A percentile compares a stretch with the other conserved stretches of the same genome.
These are phyloP conservation scores for Aspergillus pseudoviridinutans DNA, from an alignment of 2,329 filamentous ascomycete genomes.

Conservation along the genomic window DNA sequence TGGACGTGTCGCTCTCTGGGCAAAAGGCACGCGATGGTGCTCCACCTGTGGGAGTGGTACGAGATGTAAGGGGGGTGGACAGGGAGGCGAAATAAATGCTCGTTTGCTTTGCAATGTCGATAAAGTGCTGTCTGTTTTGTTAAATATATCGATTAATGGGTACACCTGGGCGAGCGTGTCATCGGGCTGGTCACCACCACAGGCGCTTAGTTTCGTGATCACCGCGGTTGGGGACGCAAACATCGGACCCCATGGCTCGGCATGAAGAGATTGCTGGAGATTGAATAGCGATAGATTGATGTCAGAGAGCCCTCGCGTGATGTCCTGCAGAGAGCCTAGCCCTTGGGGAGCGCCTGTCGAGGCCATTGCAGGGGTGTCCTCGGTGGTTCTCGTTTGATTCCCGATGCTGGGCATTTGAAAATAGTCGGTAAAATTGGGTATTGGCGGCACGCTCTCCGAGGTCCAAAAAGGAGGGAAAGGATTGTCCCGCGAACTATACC, in stretches of 20 bases:
- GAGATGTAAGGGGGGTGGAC: background rate
- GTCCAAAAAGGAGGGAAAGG: background rate
- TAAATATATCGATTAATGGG: background rate
- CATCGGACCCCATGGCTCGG: background rate
- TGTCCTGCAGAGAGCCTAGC: background rate
- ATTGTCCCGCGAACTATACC: background rate
- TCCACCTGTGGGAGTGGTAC: too few species aligned
- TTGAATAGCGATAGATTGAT: background rate
- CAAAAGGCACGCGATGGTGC: too few species aligned
- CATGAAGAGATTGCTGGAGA: background rate
- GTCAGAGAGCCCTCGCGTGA: background rate
- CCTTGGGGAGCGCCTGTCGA: too few species aligned
- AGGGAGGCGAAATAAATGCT: background rate
- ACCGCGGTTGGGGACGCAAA: background rate
- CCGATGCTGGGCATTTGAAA: too few species aligned
- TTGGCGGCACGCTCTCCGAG: too few species aligned
- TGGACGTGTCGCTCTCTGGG: background rate
- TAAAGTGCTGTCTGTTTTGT: background rate
- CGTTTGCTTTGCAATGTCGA: background rate
- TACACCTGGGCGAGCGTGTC: background rate
- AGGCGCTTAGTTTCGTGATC: background rate
- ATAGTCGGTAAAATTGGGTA: too few species aligned
- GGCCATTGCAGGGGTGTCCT: too few species aligned
- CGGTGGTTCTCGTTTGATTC: too few species aligned
- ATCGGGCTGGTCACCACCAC: background rate